phyloP scores from a whole-genome alignment of 352 stramenopile genomes.

The Pythium pectinolyticum region DNA sequence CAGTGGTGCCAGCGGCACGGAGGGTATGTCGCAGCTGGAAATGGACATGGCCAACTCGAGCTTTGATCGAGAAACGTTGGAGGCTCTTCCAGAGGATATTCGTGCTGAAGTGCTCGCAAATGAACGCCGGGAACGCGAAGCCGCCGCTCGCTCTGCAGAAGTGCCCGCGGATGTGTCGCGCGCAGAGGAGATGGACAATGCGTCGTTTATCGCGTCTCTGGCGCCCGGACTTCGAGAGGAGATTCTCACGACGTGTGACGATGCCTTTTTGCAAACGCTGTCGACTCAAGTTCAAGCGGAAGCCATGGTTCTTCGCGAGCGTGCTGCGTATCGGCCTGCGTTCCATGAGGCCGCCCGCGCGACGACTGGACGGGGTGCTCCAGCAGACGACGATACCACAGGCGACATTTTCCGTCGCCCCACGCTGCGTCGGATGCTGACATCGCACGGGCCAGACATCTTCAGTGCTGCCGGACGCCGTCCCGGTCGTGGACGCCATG shows the following conservation, averaged over 20 bases:
- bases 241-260: conserved; percentile 96
- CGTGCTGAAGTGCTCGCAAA: conserved; percentile 96
- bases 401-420: conserved; percentile 71
- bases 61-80: conserved; percentile 94
- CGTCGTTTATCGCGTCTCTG: conserved; percentile 96
- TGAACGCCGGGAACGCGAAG: conserved; percentile 91
- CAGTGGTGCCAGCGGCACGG: conserved; percentile 30
- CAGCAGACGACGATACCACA: conserved; percentile 32
- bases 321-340: conserved; percentile 75
- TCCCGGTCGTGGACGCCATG: conserved; percentile 39
- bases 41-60: conserved; percentile 87
- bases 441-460: conserved; percentile 63
- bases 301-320: conserved; percentile 94
- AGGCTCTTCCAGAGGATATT: conserved; percentile 97
- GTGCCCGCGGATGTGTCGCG: conserved; percentile 91
- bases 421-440: conserved; percentile 79
- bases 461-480: conserved; percentile 31
- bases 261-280: conserved; percentile 94
- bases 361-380: conserved; percentile 18
- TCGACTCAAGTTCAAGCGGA: conserved; percentile 94
- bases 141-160: conserved; percentile 56
- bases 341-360: conserved; percentile 52
- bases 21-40: conserved; percentile 78
- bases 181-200: conserved; percentile 98
- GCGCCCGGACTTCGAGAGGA: conserved; percentile 95